Evolutionary conservation across 495 filamentous ascomycete genomes (phyloP), one percentile per base, ranked within the genome.

Genomic region (Annulohypoxylon stygium): DNA sequence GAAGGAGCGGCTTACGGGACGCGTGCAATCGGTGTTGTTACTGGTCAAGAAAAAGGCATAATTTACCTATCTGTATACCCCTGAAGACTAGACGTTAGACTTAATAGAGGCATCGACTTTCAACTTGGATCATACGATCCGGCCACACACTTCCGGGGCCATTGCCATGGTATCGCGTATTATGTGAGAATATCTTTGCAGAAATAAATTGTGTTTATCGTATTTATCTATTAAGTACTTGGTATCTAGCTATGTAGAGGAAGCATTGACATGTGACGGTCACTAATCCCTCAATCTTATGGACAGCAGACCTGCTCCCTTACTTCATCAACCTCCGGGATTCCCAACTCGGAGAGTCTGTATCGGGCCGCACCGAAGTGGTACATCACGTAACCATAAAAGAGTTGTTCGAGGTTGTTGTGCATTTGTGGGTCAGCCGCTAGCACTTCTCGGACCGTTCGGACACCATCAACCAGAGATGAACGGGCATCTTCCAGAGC

Each of bases 1-100:
- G 8, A 58, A 66, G 25, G 63, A 66, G 25, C 20, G 4, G 26
- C 12, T 66, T 23, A 58, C 39, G 16, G 41, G 50, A 47, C 6
- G 23, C 9, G 51, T 45, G 33, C 25, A 57, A 37, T n/a, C 53
- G 12, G 53, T 57, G 30, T 14, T 57, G 9, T 36, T 57, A 8
- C 6, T 57, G 30, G 33, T 57, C 3, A 57, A 57, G 53, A 57
- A 57, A 10, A 57, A 36, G 53, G 50, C 18, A 11, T 54, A 54
- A 20, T 26, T n/a, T 7, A 26, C 12, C 23, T 18, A 23, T 23
- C 20, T 23, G 2, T 12, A 5, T 11, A 30, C 18, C 30, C 30
- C 30, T 12, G 0, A 3, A 30, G 14, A 26, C 14, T 54, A 26
- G 5, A 47, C n/a, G n/a, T 2, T 47, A 7, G 5, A 20, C 12